phyloP scores from a whole-genome alignment of 768 basidiomycete species.

The Suillus sp. region DNA sequence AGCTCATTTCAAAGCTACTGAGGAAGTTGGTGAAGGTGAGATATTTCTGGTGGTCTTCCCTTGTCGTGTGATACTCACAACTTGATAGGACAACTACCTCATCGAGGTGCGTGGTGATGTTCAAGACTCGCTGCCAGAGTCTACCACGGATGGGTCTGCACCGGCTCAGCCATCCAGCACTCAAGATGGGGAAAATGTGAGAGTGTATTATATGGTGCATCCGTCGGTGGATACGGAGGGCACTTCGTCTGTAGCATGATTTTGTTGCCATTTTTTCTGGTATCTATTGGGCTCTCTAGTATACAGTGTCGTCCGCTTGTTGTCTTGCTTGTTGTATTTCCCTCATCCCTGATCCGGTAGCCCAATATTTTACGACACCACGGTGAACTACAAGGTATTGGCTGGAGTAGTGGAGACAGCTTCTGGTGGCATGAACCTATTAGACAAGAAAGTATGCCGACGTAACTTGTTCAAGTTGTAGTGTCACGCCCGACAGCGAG shows the following conservation, averaged over 20 bases:
- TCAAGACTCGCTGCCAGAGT: slow-evolving; percentile 70
- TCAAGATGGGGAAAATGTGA: slow-evolving; percentile 57
- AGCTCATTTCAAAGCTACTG: slow-evolving; percentile 87
- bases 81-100: slow-evolving; percentile 74
- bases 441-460: background rate
- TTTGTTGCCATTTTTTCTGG: background rate
- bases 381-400: background rate
- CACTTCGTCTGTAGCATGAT: slow-evolving; percentile 36
- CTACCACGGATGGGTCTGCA: slow-evolving; percentile 57
- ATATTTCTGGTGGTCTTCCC: slow-evolving; percentile 17
- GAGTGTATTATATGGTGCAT: slow-evolving; percentile 89
- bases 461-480: background rate
- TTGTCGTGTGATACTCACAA: slow-evolving; percentile 5
- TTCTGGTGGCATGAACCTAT: background rate
- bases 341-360: background rate
- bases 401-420: background rate
- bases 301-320: background rate
- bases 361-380: background rate
- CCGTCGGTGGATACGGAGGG: slow-evolving; percentile 78
- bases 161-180: slow-evolving; percentile 48
- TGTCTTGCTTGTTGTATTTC: slow-evolving; percentile 1
- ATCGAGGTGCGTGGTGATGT: slow-evolving; percentile 84
- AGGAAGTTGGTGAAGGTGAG: slow-evolving; percentile 87
- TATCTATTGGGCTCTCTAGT: background rate
- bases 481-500: background rate